Evolutionary conservation across 2,329 filamentous ascomycete genomes (phyloP).

Genomic region (Fusarium pininemorale): DNA sequence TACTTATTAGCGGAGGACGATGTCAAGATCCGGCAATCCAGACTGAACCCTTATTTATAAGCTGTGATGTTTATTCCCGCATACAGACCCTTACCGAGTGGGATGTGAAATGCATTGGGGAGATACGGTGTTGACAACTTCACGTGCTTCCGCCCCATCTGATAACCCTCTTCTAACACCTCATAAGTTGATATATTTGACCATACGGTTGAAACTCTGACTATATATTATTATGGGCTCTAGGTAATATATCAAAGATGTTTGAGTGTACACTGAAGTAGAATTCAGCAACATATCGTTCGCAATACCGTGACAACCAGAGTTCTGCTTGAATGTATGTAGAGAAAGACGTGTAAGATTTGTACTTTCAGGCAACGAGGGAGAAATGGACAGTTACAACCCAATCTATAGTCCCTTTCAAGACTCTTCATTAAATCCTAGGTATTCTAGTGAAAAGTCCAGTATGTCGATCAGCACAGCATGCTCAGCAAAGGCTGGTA

Average conservation of each 20-base stretch:
- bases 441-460: background rate
- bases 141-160: background rate
- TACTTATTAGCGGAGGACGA: background rate
- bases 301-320: background rate
- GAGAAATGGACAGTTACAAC: rapidly evolving
- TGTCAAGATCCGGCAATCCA: background rate
- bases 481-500: background rate
- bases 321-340: background rate
- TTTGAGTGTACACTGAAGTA: no score
- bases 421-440: no score
- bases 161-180: background rate
- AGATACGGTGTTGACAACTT: background rate
- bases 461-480: background rate
- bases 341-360: background rate
- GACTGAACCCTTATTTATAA: background rate
- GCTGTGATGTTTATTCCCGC: background rate
- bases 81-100: background rate
- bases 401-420: no score
- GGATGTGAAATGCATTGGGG: background rate
- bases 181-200: background rate
- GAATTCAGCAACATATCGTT: background rate
- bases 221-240: rapidly evolving
- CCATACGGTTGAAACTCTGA: rapidly evolving
- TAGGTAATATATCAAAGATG: background rate
- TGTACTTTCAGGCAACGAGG: background rate